Conservation (phyloP, 805 yeast species). For the Ogataea populi-albae region DNA sequence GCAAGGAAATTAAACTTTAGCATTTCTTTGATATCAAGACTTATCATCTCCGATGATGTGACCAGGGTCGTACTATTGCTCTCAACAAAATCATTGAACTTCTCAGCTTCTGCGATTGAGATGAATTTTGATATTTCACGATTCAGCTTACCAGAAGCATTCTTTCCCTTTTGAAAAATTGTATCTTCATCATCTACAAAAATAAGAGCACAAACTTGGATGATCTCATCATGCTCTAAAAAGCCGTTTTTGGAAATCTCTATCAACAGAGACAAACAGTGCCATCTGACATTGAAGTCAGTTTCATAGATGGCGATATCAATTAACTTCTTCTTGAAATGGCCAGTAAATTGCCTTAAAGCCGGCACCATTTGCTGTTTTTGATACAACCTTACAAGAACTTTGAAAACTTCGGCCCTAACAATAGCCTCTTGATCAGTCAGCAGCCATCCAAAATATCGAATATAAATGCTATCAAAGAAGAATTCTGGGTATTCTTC, state of each 20-base stretch:
- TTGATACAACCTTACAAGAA: slow-evolving; percentile 48
- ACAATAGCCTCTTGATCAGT: slow-evolving; percentile 66
- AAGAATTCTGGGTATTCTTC: slow-evolving; percentile 66
- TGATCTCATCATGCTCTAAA: slow-evolving; percentile 55
- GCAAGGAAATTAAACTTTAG: slow-evolving; percentile 30
- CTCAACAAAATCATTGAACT: slow-evolving; percentile 37
- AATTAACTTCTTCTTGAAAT: slow-evolving; percentile 62
- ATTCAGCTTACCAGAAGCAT: slow-evolving; percentile 28
- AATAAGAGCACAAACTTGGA: slow-evolving; percentile 13
- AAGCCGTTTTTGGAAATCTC: slow-evolving; percentile 61
- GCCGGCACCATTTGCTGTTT: slow-evolving; percentile 51
- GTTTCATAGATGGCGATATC: slow-evolving; percentile 59
- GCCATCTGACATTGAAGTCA: slow-evolving; percentile 52
- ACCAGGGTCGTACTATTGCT: slow-evolving; percentile 33
- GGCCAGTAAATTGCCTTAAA: slow-evolving; percentile 72
- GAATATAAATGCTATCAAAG: slow-evolving; percentile 63
- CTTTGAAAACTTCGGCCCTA: slow-evolving; percentile 60
- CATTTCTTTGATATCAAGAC: slow-evolving; percentile 29
- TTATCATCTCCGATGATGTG: slow-evolving; percentile 15
- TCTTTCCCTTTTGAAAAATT: slow-evolving; percentile 23
- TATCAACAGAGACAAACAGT: slow-evolving; percentile 49
- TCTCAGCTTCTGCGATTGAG: slow-evolving; percentile 40
- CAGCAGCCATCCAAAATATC: slow-evolving; percentile 81
- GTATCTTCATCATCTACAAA: slow-evolving; percentile 33
- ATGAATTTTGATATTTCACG: slow-evolving; percentile 57